These are phyloP conservation scores for Colletotrichum sp. DNA, from an alignment of 2,329 filamentous ascomycete species.

Conservation along the genomic window DNA sequence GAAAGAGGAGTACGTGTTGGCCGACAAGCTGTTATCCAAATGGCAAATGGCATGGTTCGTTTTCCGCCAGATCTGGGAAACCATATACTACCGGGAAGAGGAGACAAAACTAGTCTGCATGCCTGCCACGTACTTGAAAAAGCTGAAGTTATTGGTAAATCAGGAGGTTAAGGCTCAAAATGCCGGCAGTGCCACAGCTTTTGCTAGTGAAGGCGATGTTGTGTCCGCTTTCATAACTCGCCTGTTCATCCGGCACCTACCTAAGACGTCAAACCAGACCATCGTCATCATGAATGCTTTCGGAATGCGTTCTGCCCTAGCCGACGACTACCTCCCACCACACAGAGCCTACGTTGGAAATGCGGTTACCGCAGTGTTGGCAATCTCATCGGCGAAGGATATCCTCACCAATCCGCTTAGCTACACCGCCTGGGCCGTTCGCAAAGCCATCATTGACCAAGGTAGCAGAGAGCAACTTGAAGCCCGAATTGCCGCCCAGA, in stretches of 20 bases:
- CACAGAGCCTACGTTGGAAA: not conserved
- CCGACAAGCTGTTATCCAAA: not conserved
- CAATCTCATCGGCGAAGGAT: conserved; percentile 13
- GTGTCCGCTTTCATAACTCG: not conserved
- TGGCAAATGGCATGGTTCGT: not conserved
- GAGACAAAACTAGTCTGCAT: not conserved
- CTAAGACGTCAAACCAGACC: not conserved
- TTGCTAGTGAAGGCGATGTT: not conserved
- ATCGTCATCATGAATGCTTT: not conserved
- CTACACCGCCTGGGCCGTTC: conserved; percentile 29
- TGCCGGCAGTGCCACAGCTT: not conserved
- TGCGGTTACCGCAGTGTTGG: not conserved
- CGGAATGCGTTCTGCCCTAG: not conserved
- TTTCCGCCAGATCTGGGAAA: not conserved
- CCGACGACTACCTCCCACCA: not conserved
- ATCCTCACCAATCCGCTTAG: conserved; percentile 26
- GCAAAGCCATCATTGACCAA: conserved; percentile 35
- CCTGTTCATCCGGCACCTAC: not conserved
- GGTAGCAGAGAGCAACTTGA: conserved; percentile 34
- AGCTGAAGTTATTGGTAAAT: not conserved
- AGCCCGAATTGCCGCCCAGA: conserved; percentile 13
- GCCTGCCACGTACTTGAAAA: not conserved
- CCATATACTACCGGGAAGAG: not conserved
- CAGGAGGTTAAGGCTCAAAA: not conserved
- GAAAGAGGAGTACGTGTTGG: not conserved